Base-by-base conservation (phyloP, 164 flowering plant species). In the Warburgia ugandensis region DNA sequence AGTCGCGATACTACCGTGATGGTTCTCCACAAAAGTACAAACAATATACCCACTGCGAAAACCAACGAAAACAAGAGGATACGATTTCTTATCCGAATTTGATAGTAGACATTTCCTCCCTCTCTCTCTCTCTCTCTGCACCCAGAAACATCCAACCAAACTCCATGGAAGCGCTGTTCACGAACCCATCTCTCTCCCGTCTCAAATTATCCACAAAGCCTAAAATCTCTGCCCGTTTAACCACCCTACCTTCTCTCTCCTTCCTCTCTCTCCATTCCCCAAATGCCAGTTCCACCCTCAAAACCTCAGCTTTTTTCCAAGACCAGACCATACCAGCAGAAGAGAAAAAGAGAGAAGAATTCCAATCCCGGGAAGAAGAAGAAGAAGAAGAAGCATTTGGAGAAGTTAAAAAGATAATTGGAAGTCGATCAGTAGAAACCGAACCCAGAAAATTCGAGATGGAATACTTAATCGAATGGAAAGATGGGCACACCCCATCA, bases 391-490 rank as follows among this genome's bases (percentile, higher is more conserved):
- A 89, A 48, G 53, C 75, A 2, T 92, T 71, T 61, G 98, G 98
- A 16, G 95, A 87, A 39, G 98, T 92, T 21, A 70, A 49, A 62
- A 69, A 56, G 31, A 83, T 92, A 65, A 78, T 85, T 64, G 98
- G 94, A 40, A 87, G 91, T 77, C 57, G 96, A 58, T 79, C 82
- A 0, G 51, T 63, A 19, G 29, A 20, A 1, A 11, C 32, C 8
- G 32, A 3, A 21, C 20, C 8, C 29, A 25, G 9, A 0, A 32
- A 3, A 3, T 26, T 56, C n/a, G 77, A 69, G 16, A 92, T 85
- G 98, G 95, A 87, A 72, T 87, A 92, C 68, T 48, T 87, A 7
- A 76, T 92, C 37, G 77, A 87, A 62, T 92, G 98, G 98, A 82
- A 81, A 59, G 96, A 92, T 68, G 91, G 76, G 4, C 95, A 87